phyloP scores from a whole-genome alignment of 2,329 filamentous ascomycete genomes.

The Sarocladiaceae sp. region DNA sequence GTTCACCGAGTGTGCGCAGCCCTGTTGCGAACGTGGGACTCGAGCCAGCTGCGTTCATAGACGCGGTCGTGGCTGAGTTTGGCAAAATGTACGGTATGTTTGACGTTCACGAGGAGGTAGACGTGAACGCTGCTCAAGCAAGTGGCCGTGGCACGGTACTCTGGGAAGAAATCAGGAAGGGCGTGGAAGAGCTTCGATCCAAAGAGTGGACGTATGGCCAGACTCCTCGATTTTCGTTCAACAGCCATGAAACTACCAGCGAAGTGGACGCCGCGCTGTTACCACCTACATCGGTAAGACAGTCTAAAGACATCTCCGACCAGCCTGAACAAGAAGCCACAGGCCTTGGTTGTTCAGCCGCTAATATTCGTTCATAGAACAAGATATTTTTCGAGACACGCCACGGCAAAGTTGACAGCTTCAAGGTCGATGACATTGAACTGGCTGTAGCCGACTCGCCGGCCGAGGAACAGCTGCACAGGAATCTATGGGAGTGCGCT shows the following conservation, averaged over 20 bases:
- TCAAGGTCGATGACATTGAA: slow-evolving; percentile 21
- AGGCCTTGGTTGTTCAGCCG: too few species aligned
- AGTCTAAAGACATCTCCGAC: slow-evolving; percentile 22
- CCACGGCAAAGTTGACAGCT: slow-evolving; percentile 31
- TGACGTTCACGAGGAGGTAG: slow-evolving; percentile 36
- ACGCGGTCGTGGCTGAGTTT: slow-evolving; percentile 63
- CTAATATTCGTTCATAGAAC: slow-evolving; percentile 15
- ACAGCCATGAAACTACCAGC: slow-evolving; percentile 38
- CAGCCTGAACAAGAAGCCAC: too few species aligned
- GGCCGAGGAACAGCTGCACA: background rate
- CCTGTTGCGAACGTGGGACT: slow-evolving; percentile 72
- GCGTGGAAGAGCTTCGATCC: slow-evolving; percentile 41
- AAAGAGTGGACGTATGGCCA: slow-evolving; percentile 77
- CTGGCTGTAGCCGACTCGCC: background rate
- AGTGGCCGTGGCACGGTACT: background rate
- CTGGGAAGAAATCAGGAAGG: slow-evolving; percentile 41
- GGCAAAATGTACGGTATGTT: slow-evolving; percentile 55
- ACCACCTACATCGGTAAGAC: slow-evolving; percentile 5
- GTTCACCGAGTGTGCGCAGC: slow-evolving; percentile 88
- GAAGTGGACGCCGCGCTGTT: background rate
- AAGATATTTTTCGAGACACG: slow-evolving; percentile 31
- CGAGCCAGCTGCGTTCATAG: slow-evolving; percentile 38
- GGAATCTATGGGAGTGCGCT: slow-evolving; percentile 1
- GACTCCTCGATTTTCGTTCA: slow-evolving; percentile 76
- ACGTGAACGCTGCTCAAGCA: slow-evolving; percentile 33